Evolutionary conservation across 2,329 filamentous ascomycete genomes (phyloP), one percentile per base, ranked within the genome.

Genomic region (Fulvia fulva): DNA sequence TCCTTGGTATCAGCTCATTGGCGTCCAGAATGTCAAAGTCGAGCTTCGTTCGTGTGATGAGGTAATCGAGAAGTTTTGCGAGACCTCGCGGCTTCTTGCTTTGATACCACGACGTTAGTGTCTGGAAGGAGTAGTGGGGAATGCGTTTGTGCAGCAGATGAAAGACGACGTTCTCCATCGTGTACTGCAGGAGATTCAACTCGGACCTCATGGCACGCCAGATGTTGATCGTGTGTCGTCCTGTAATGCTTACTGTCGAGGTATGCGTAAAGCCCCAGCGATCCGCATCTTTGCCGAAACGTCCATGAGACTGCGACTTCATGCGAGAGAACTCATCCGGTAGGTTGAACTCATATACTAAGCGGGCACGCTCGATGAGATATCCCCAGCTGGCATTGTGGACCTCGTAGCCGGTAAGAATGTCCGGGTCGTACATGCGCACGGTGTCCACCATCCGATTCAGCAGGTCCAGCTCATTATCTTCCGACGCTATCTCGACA

Each of bases 121-220:
- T 88, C 28, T 82, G 81, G 76, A 89, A 90, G 1, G 87, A 80
- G 71, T 96, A 97, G 71, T 96, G 91, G 5, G 94, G 94, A 51
- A 97, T 88, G 2, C 93, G 85, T 30, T 86, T 86, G 66, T 96
- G 91, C 1, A 99, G 81, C 1, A 97, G 74, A 74, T 97, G 91
- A 78, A 95, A 97, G 0, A 86, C 90, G 3, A 97, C 90, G 68
- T 96, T 97, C 73, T 97, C 94, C 85, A 97, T 89, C 0, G 90
- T 96, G 70, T 99, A 97, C 70, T 97, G 92, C 11, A 96, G 81
- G 26, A 99, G 77, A 65, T 92, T 95, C 26, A 99, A 76, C 74
- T 97, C 93, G n/a, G 87, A 85, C 58, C 91, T 84, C 92, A 99
- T 97, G 0, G 92, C 91, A 67, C 93, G 84, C 91, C 94, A 97